These are phyloP conservation scores for Beta vulgaris DNA, from an alignment of 148 eudicot species.

Conservation along the genomic window DNA sequence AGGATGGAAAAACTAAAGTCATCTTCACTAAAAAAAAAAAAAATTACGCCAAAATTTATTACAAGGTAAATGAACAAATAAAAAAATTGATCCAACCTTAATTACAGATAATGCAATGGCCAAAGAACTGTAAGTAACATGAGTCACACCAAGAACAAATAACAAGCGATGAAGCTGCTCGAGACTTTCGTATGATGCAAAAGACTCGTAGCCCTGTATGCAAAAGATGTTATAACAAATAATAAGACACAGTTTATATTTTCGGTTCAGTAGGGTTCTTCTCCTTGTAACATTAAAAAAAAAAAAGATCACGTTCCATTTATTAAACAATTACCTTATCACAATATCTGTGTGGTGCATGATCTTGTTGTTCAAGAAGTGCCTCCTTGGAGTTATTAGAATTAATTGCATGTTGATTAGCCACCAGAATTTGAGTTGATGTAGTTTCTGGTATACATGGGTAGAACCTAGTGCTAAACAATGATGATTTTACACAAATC, in stretches of 20 bases:
- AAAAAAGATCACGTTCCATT: no score
- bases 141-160: conserved; percentile 67
- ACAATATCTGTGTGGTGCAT: conserved; percentile 30
- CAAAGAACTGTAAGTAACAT: conserved; percentile 62
- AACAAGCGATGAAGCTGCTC: conserved; percentile 82
- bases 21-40: neutral
- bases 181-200: conserved; percentile 73
- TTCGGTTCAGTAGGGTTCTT: no score
- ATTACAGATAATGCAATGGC: conserved; percentile 64
- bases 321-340: conserved; percentile 42
- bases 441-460: conserved; percentile 50
- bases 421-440: neutral
- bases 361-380: neutral
- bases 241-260: no score
- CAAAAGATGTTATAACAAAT: no score
- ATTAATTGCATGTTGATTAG: neutral
- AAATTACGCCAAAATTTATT: neutral
- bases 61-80: neutral
- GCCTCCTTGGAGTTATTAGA: conserved; percentile 17
- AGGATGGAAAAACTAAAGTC: neutral
- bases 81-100: conserved; percentile 37
- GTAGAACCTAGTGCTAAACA: conserved; percentile 39
- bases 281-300: no score
- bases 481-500: conserved; percentile 62
- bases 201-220: conserved; percentile 60